phyloP scores from a whole-genome alignment of 2,329 filamentous ascomycete genomes.

The Claviceps cyperi region DNA sequence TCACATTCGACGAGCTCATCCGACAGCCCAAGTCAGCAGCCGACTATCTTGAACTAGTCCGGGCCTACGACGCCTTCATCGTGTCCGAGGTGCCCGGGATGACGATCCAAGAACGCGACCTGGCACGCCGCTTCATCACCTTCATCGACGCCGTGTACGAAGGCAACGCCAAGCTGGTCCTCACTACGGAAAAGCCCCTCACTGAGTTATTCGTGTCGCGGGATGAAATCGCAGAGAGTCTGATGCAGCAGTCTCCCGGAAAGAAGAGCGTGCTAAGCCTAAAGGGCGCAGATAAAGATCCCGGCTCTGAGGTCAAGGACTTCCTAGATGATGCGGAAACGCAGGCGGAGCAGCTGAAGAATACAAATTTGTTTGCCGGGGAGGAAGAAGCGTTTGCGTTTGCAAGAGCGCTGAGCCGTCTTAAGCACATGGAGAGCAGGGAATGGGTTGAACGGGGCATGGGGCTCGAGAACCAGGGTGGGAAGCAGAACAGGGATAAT shows the following conservation, averaged over 20 bases:
- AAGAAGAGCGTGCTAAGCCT: no score
- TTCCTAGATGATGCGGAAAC: slow-evolving; percentile 85
- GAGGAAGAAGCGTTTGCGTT: slow-evolving; percentile 97
- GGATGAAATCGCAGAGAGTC: slow-evolving; percentile 46
- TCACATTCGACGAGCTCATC: slow-evolving; percentile 86
- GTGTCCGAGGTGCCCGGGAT: slow-evolving; percentile 86
- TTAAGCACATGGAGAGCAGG: slow-evolving; percentile 85
- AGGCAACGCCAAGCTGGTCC: slow-evolving; percentile 77
- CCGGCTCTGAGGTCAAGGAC: slow-evolving; percentile 29
- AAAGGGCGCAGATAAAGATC: slow-evolving; percentile 5
- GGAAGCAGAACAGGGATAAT: slow-evolving; percentile 48
- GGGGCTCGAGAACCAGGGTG: slow-evolving; percentile 49
- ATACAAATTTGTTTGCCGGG: slow-evolving; percentile 74
- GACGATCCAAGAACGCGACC: slow-evolving; percentile 72
- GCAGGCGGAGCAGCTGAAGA: slow-evolving; percentile 73
- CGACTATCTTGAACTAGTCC: slow-evolving; percentile 85
- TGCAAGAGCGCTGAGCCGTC: slow-evolving; percentile 67
- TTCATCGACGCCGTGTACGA: slow-evolving; percentile 97
- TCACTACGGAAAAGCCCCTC: slow-evolving; percentile 78
- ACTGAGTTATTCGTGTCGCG: slow-evolving; percentile 72
- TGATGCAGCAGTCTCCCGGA: slow-evolving; percentile 23
- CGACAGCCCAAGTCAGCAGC: slow-evolving; percentile 79
- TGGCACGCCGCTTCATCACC: slow-evolving; percentile 87
- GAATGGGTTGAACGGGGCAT: slow-evolving; percentile 86
- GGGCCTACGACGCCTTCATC: slow-evolving; percentile 83